A percentile compares a stretch with the other conserved stretches of the same genome.
phyloP scores from a whole-genome alignment of 1,284 basidiomycete genomes.

The Athelia psychrophila region DNA sequence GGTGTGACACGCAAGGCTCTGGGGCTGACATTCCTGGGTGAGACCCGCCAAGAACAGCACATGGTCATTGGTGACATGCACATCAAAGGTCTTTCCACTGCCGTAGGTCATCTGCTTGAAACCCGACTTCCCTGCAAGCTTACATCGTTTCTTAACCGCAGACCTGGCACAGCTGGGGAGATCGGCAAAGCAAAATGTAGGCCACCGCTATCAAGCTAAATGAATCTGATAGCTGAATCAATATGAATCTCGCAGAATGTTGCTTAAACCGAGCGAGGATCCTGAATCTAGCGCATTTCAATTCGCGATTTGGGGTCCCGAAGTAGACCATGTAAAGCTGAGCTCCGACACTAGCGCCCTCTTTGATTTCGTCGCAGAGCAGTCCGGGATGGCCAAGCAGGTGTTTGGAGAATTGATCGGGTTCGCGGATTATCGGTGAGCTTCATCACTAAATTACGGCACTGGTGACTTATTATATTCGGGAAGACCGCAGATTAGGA shows the following conservation, averaged over 20 bases:
- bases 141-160: constrained; percentile 12
- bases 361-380: constrained; percentile 13
- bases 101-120: constrained; percentile 23
- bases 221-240: too few species aligned
- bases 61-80: constrained; percentile 41
- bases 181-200: not conserved
- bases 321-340: constrained; percentile 24
- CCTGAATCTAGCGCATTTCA: constrained; percentile 23
- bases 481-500: constrained; percentile 26
- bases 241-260: constrained; percentile 9
- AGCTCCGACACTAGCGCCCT: constrained; percentile 15
- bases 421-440: constrained; percentile 8
- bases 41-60: constrained; percentile 31
- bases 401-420: constrained; percentile 10
- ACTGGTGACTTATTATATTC: too few species aligned
- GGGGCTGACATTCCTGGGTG: constrained; percentile 42
- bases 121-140: too few species aligned
- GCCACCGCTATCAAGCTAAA: too few species aligned
- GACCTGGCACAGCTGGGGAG: constrained; percentile 30
- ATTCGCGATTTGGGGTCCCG: constrained; percentile 26
- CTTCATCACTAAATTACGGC: too few species aligned
- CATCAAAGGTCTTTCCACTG: constrained; percentile 26
- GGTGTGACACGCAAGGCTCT: constrained; percentile 37
- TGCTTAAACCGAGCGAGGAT: constrained; percentile 14
- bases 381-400: constrained; percentile 5